Evolutionary conservation across 495 filamentous ascomycete species (phyloP), one percentile per base, ranked within the genome.

Genomic region (Penicillium silybi): DNA sequence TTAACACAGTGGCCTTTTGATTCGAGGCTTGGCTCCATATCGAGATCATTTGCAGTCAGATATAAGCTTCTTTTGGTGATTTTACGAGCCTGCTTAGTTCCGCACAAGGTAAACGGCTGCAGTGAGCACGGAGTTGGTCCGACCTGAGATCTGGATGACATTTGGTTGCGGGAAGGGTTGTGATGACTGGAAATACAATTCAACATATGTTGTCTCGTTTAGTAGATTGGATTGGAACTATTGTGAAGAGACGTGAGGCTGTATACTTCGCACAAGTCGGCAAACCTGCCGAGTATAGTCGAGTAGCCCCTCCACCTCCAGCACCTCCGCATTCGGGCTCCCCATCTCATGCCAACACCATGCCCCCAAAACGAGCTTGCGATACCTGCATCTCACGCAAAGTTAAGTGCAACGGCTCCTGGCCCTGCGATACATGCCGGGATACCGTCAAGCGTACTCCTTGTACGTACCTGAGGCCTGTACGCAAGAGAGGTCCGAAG

Each of bases 371-470:
- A 59, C 50, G 65, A 52, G 67, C 65, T 32, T 68, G 67, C 34
- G 63, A 70, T 53, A 46, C 43, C 22, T 70, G 65, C 32, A 70
- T 68, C 35, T 51, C 57, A 26, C 58, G 67, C 32, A 70, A 70
- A 48, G 57, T 70, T 13, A 67, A 64, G 40, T 70, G 67, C 52
- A 64, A 52, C 41, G 67, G 65, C 22, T 47, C 60, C 8, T 68
- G 56, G 61, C 65, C 65, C 20, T 70, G 67, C 49, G 46, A 59
- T 38, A 63, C 63, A 15, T 70, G 67, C 32, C 51, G 54, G 11
- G 29, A 54, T 41, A 55, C 58, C 15, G 22, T 46, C 13, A 65
- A 53, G 17, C 49, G 45, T 20, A 52, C 64, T 5, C 43, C 25
- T 6, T 70, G 67, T 50, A 70, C 67, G 6, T 70, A 68, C 32